Evolutionary conservation across 1,139 yeast species (phyloP), one percentile per base, ranked within the genome.

Genomic region (Sugiyamaella xylanicola): DNA sequence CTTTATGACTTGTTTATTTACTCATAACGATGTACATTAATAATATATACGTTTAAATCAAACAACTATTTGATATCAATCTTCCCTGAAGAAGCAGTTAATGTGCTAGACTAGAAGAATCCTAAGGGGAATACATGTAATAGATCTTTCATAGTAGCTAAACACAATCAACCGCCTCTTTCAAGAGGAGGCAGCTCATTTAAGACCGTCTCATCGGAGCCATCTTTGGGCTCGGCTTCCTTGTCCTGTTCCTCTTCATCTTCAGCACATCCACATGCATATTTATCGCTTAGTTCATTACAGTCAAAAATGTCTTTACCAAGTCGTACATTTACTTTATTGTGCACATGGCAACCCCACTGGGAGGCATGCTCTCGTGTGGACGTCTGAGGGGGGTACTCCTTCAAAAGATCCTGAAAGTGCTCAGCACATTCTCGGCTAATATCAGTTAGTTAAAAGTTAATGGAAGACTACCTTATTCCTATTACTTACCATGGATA

Each of bases 341-440:
- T 93, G 73, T 93, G 99, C n/a, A 93, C 79, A 66, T 85, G 85
- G 70, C 99, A 93, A 1, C 99, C 99, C 99, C 99, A 93, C 61
- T 88, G 75, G 0, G 97, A 91, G 0, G 99, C 98, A 1, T 84
- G 81, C 61, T 85, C 84, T 56, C 97, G 79, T 19, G 86, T 80
- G 7, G 83, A 77, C 2, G 87, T 80, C 67, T 95, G 99, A 2
- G 97, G 97, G 0, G 99, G 99, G 65, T 77, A 83, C 64, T 86
- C 78, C 53, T 75, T 68, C 57, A 93, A 74, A 63, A 92, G 75
- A 63, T 79, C 72, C 61, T 82, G 87, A 71, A 93, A 93, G 71
- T 93, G 99, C 62, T 90, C 78, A 0, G 99, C 97, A 74, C 98
- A 92, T 69, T 92, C 97, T 4, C 97, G 54, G 48, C 65, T 60